phyloP scores from a whole-genome alignment of 192 early-diverging fungal genomes.

The Backusella australiensis region DNA sequence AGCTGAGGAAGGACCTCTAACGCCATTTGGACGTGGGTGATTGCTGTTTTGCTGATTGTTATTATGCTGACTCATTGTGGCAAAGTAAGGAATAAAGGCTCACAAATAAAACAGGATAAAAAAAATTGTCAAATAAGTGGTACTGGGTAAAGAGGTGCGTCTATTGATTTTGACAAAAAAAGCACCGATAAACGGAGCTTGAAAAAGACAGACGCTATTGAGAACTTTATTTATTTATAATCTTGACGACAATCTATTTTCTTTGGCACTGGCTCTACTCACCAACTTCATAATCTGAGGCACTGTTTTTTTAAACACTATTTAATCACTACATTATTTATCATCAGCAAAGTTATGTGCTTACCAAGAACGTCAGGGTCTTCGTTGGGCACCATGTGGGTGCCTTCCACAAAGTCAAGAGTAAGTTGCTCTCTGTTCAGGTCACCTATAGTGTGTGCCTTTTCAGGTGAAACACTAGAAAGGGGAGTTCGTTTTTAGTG shows the following conservation, averaged over 20 bases:
- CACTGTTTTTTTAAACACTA: background rate
- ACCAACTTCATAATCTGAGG: conserved; percentile 17
- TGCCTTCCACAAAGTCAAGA: conserved; percentile 25
- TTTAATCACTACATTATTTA: too few species aligned
- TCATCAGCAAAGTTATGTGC: background rate
- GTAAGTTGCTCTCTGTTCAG: conserved; percentile 15
- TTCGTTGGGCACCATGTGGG: conserved; percentile 44
- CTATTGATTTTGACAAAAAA: background rate
- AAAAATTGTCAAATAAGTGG: background rate
- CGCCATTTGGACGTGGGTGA: conserved; percentile 21
- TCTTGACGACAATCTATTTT: background rate
- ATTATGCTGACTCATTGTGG: background rate
- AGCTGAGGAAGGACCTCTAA: conserved; percentile 52
- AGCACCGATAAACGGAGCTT: background rate
- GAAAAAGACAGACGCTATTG: background rate
- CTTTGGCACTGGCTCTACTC: background rate
- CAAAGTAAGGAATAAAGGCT: background rate
- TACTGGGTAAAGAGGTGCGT: background rate
- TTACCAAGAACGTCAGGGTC: conserved; percentile 40
- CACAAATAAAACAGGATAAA: background rate
- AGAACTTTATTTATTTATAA: background rate
- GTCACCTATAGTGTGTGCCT: conserved; percentile 6
- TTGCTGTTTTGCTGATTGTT: background rate
- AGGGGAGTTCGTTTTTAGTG: background rate
- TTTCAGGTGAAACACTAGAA: background rate